Percentiles rank a stretch among this genome's conserved stretches.
Conservation (phyloP, 2,329 filamentous ascomycete genomes). For the Paraphaeosphaeria minitans region DNA sequence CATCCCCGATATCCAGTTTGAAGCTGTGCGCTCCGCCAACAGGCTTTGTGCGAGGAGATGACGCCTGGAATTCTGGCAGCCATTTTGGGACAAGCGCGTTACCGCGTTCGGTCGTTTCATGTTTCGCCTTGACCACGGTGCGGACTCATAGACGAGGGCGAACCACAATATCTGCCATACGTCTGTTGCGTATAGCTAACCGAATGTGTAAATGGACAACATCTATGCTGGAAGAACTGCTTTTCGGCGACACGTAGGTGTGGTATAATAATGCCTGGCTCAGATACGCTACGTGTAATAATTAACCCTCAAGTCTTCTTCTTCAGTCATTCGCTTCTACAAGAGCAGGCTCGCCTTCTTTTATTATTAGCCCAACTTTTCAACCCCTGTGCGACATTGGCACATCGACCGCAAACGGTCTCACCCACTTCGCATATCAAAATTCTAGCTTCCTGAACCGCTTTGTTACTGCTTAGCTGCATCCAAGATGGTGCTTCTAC, state of each 20-base stretch:
- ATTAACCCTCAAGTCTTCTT: neutral
- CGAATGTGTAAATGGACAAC: neutral
- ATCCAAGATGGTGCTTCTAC: neutral
- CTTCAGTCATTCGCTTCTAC: neutral
- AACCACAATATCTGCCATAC: neutral
- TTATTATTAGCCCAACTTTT: neutral
- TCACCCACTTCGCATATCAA: neutral
- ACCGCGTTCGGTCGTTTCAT: neutral
- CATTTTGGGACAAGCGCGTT: neutral
- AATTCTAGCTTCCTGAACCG: neutral
- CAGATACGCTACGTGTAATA: neutral
- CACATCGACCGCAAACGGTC: neutral
- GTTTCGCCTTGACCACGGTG: neutral
- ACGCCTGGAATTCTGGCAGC: neutral
- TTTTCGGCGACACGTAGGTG: neutral
- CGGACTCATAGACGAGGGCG: neutral
- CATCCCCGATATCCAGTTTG: neutral
- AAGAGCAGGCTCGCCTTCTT: neutral
- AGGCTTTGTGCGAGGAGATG: neutral
- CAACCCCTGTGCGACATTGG: neutral
- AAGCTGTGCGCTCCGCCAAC: too few relatives aligned
- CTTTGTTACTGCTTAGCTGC: neutral
- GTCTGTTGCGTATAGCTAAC: slow-evolving; percentile 6
- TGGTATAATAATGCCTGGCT: neutral
- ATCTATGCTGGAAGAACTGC: neutral